Evolutionary conservation across 176 grass and related monocot genomes (phyloP).

Genomic region (Oryza longistaminata): DNA sequence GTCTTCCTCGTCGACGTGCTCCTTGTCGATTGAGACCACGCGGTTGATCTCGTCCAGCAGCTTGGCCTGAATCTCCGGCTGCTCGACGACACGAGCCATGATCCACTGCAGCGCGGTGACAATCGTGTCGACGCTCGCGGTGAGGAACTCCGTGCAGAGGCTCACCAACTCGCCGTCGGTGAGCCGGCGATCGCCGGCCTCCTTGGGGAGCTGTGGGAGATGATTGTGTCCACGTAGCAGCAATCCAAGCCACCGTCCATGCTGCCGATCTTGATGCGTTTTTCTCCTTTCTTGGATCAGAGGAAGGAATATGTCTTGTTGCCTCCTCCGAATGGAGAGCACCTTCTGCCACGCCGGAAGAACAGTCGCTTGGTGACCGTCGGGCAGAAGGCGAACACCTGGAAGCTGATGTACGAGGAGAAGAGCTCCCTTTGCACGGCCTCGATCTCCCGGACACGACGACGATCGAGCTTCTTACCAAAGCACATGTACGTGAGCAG

Average conservation of each 20-base stretch:
- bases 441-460: slow-evolving; percentile 32
- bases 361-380: slow-evolving; percentile 50
- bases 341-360: slow-evolving; percentile 40
- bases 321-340: slow-evolving; percentile 22
- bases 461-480: slow-evolving; percentile 5
- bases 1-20: slow-evolving; percentile 6
- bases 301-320: slow-evolving; percentile 48
- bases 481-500: slow-evolving; percentile 62
- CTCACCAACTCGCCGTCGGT: slow-evolving; percentile 40
- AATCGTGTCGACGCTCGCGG: slow-evolving; percentile 41
- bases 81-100: slow-evolving; percentile 34
- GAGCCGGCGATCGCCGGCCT: slow-evolving; percentile 21
- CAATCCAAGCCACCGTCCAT: not conserved
- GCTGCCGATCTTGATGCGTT: not conserved
- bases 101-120: slow-evolving; percentile 47
- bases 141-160: slow-evolving; percentile 47
- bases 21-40: not conserved
- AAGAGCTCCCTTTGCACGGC: slow-evolving; percentile 41
- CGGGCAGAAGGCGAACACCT: slow-evolving; percentile 50
- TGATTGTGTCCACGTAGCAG: slow-evolving; percentile 35
- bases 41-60: slow-evolving; percentile 21
- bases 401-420: slow-evolving; percentile 30
- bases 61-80: slow-evolving; percentile 18
- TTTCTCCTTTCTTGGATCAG: slow-evolving; percentile 39
- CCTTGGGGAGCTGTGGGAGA: not conserved